Evolutionary conservation across 306 rosid species (phyloP), one percentile per base, ranked within the genome.

Genomic region (Purshia tridentata): DNA sequence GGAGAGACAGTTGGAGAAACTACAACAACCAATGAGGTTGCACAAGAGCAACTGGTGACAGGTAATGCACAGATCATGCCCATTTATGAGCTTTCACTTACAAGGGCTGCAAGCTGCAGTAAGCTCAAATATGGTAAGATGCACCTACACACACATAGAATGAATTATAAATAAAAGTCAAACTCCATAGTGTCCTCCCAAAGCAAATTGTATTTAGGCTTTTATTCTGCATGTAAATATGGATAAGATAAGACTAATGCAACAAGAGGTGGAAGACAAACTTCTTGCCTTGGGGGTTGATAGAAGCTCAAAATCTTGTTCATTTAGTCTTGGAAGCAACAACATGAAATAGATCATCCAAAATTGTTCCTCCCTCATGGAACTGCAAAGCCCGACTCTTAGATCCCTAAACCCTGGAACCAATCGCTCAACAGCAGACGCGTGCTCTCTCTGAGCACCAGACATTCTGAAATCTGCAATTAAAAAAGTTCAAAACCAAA

Each of bases 281-380:
- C 22, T 2, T 69, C 89, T 84, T 78, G 81, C 99, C 90, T 91
- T 79, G 52, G 91, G 90, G 74, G 86, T 84, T 52, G 95, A 86
- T 53, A 94, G 87, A 63, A 60, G 74, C 82, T 84, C 93, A 65
- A 74, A 86, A 81, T 88, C 99, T 54, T 57, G 79, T 74, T 81
- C 86, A 50, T 86, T 70, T 44, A 91, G 76, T 81, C 92, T 88
- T 19, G 96, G 95, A 69, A 94, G 86, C 83, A 94, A 69, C 82
- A 94, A 44, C 78, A 89, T 63, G 77, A 91, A 94, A 70, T 94
- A 94, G 74, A 94, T 84, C 86, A 88, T 86, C 99, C 99, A 94
- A 85, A 94, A 94, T 48, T 69, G 77, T 71, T 77, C 91, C 81
- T 86, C 90, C 22, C 81, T 81, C 96, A 91, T 88, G 80, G 80